Evolutionary conservation across 192 early-diverging fungal genomes (phyloP), one percentile per base, ranked within the genome.

Genomic region (Paraglomus brasilianum): DNA sequence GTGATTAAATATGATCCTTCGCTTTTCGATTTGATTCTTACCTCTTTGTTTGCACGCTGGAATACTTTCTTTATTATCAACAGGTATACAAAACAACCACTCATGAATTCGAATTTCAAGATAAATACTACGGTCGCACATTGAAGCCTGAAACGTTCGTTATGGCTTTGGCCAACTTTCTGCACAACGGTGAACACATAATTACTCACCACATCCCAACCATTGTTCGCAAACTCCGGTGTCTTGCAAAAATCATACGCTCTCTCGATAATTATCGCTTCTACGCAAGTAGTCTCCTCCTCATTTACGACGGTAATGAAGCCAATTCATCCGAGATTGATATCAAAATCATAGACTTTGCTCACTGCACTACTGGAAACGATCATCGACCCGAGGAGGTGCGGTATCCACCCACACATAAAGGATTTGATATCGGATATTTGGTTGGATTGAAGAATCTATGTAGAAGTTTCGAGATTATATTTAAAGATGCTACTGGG

Each of bases 261-360:
- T 81, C 79, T 38, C 82, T 99, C 72, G 75, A 88, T 15, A 86
- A 87, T 0, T 95, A 90, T 73, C 84, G 97, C 9, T 99, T 99
- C 71, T 99, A 96, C 78, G 89, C 90, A 14, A 91, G 87, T 40
- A 92, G 89, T 57, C 77, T 99, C 17, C 74, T 99, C 65, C 85
- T 99, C 10, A 86, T 98, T 45, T 99, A 99, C 72, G 96, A 99
- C 61, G 97, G 94, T 5, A 79, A 77, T 19, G 66, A 57, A 17
- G 45, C 40, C 24, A 74, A 75, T 41, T 63, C 70, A 43, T 46
- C 68, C 14, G 81, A 84, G 24, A 90, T 92, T 8, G 89, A 95
- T 68, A 75, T 99, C 39, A 87, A 89, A 50, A 94, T 99, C 77
- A 99, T 99, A 70, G 97, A 99, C 73, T 99, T 99, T 80, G 93